phyloP scores from a whole-genome alignment of 1,139 yeast species.

The Candida pseudocylindracea region DNA sequence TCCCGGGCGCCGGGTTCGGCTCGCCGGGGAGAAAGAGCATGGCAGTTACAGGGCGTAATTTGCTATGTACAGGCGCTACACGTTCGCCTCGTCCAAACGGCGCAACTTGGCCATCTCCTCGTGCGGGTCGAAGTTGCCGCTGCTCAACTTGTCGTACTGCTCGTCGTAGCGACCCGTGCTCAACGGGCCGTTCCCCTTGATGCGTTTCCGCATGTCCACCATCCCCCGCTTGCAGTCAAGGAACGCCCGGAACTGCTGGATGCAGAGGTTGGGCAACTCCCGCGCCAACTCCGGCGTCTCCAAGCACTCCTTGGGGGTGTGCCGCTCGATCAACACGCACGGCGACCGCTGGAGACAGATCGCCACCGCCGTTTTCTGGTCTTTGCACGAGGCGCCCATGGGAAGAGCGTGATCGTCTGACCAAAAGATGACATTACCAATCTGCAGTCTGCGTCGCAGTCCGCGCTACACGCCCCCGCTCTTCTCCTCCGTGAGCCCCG shows the following conservation, averaged over 20 bases:
- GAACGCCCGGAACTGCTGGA: constrained; percentile 66
- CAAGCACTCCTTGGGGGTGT: constrained; percentile 77
- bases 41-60: no score
- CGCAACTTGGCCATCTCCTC: constrained; percentile 59
- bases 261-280: constrained; percentile 73
- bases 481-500: no score
- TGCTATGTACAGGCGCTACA: no score
- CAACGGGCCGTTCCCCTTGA: constrained; percentile 83
- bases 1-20: no score
- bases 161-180: constrained; percentile 88
- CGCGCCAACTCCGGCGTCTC: constrained; percentile 56
- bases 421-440: no score
- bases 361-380: constrained; percentile 82
- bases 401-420: no score
- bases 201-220: constrained; percentile 78
- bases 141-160: constrained; percentile 53
- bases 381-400: constrained; percentile 45
- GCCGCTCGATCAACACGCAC: constrained; percentile 75
- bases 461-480: no score
- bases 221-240: constrained; percentile 74
- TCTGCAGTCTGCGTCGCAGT: no score
- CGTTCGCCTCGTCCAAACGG: constrained; percentile 14
- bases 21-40: no score
- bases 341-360: constrained; percentile 91
- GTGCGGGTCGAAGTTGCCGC: constrained; percentile 60